Base-by-base conservation (phyloP, 148 eudicot species). In the Rhododendron ferrugineum region DNA sequence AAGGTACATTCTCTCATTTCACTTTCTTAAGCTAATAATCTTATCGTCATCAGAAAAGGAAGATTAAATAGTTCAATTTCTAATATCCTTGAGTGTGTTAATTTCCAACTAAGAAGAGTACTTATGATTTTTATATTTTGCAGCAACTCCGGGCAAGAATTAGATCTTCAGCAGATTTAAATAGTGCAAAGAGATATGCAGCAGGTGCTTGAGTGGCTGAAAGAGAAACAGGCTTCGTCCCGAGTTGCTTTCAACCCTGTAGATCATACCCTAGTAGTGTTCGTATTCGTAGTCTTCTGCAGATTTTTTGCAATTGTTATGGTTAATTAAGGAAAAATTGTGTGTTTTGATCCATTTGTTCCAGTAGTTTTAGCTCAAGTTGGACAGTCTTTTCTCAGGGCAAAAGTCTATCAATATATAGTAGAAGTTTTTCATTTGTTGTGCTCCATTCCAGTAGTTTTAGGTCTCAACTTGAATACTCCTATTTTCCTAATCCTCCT, bases 131-230 rank as follows among this genome's bases (percentile, higher is more conserved):
- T 79, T 44, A 26, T 6, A 36, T 79, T 79, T n/a, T 52, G 70
- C 83, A 56, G 83, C 83, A 81, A 56, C 44, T 56, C 28, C 26
- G 36, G 44, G 68, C 68, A 81, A 81, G 68, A 56, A 36, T 3
- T 10, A n/a, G 30, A 56, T 20, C 47, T 34, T 32, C 23, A 32
- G 28, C 83, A 32, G 44, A 52, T 52, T 11, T 16, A 52, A 54
- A 18, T 15, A 20, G 42, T 3, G 18, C 82, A 30, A 18, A 60
- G 82, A 80, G 42, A 6, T 80, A 5, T 52, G 44, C 42, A 52
- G 66, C 83, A 56, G 83, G 44, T 56, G 70, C 46, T 42, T 56
- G 83, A 54, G 30, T 56, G 70, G 15, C 66, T 16, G 22, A 3
- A 36, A 56, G 68, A 30, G 4, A 20, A 34, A 54, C 46, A 16